Evolutionary conservation across 1,284 basidiomycete species (phyloP), one percentile per base, ranked within the genome.

Genomic region (Lentinula novae-zelandiae): DNA sequence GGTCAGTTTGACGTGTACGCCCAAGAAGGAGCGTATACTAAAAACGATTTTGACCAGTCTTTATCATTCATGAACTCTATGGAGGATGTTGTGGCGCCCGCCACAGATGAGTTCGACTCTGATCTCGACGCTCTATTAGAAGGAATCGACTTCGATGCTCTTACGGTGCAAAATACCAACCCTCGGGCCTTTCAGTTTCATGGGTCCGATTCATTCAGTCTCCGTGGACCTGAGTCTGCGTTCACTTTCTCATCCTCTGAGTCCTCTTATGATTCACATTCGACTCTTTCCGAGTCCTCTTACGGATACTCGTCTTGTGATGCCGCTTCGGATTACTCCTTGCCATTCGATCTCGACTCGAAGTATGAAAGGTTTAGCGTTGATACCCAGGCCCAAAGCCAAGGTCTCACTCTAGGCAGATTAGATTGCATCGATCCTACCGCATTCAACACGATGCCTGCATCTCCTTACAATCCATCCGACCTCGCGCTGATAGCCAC

Each of bases 211-310:
- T 38, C 13, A 7, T 34, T 36, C 34, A 53, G 12, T 17, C 22
- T 22, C 22, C 15, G 27, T n/a, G 51, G 51, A 38, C 39, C 54
- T 17, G 15, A 42, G 3, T 56, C 54, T 3, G 31, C 54, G 2
- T 56, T 56, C 33, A 56, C 54, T 3, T 56, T 56, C 40, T 56
- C 54, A 12, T 56, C 53, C 9, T 54, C 54, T 5, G 54, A 56
- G 31, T 56, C 54, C 10, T 56, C 54, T 6, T 56, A 56, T 20
- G 54, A 56, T 9, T 46, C 51, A 3, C 51, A 9, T 6, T 53
- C 54, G 34, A 31, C 27, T 56, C 54, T 12, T 31, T 56, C 54
- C 2, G 54, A 56, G 42, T 56, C 54, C 3, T 56, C 54, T 22
- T 56, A 56, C 46, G 53, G 17, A 10, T 44, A 10, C 17, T 33